A percentile compares a stretch with the other conserved stretches of the same genome.
phyloP scores from a whole-genome alignment of 2,329 filamentous ascomycete species.

The Mycogone perniciosa region DNA sequence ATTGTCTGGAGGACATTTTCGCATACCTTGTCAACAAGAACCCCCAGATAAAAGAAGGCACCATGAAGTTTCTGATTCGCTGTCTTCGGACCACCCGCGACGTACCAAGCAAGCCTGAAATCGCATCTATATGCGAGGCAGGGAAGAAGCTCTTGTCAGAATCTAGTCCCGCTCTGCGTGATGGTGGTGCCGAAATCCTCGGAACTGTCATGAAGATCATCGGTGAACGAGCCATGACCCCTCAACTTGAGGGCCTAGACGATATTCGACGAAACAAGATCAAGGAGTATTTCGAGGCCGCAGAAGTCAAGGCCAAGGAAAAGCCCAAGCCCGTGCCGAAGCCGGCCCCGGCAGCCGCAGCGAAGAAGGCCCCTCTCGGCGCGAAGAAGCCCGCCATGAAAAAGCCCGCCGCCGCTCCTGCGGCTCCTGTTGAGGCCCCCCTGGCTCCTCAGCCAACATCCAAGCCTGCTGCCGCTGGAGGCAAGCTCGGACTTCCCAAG shows the following conservation, averaged over 20 bases:
- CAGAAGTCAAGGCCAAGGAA: conserved; percentile 42
- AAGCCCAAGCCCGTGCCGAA: conserved; percentile 77
- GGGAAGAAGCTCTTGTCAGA: conserved; percentile 87
- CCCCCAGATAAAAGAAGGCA: conserved; percentile 93
- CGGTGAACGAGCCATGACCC: conserved; percentile 91
- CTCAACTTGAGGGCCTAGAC: conserved; percentile 84
- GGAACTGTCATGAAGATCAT: conserved; percentile 98
- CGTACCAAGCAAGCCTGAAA: conserved; percentile 78
- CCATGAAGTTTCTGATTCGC: conserved; percentile 85
- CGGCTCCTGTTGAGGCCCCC: conserved; percentile 47
- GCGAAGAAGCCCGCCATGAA: conserved; percentile 39
- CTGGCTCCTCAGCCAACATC: conserved; percentile 37
- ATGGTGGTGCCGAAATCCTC: conserved; percentile 84
- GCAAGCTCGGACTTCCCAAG: conserved; percentile 52
- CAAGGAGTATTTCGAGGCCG: conserved; percentile 78
- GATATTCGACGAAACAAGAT: conserved; percentile 94
- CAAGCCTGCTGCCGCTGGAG: conserved; percentile 37
- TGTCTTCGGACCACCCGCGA: conserved; percentile 77
- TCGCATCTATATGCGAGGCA: conserved; percentile 77
- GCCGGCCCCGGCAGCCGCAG: conserved; percentile 40
- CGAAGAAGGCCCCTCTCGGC: conserved; percentile 38
- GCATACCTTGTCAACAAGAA: conserved; percentile 90
- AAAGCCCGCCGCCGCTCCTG: conserved; percentile 32
- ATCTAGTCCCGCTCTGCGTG: conserved; percentile 75
- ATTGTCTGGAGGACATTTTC: conserved; percentile 86